These are phyloP conservation scores for Pleurotus sapidus DNA, from an alignment of 768 basidiomycete species.

Conservation along the genomic window DNA sequence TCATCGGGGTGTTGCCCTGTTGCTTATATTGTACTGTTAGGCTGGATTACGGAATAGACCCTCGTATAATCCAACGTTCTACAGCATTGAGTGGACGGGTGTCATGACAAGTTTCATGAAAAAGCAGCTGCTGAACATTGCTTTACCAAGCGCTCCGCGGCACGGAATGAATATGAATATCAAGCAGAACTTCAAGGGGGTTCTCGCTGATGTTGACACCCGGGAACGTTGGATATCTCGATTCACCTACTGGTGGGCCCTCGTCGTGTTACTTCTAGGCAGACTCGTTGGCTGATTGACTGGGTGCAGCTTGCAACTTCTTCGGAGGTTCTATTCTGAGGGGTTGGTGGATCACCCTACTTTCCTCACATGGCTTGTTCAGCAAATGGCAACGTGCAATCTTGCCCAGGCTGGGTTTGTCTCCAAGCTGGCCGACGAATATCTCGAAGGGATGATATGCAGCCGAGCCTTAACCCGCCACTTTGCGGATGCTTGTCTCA, in stretches of 20 bases:
- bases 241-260: conserved; percentile 69
- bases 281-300: background rate
- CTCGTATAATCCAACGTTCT: conserved; percentile 77
- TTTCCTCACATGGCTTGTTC: conserved; percentile 76
- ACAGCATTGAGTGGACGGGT: conserved; percentile 84
- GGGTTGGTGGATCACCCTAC: conserved; percentile 77
- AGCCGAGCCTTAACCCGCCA: conserved; percentile 69
- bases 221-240: conserved; percentile 77
- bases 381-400: conserved; percentile 75
- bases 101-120: conserved; percentile 79
- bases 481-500: conserved; percentile 68
- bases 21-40: conserved; percentile 28
- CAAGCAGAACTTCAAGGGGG: conserved; percentile 81
- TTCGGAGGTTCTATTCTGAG: conserved; percentile 77
- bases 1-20: background rate
- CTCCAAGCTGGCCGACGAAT: conserved; percentile 74
- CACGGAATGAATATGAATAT: conserved; percentile 75
- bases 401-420: conserved; percentile 81
- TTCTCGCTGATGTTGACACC: conserved; percentile 67
- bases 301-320: conserved; percentile 54
- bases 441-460: conserved; percentile 63
- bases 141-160: conserved; percentile 74
- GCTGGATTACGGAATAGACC: conserved; percentile 76
- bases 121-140: conserved; percentile 78
- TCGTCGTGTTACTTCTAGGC: background rate